Conservation (phyloP, 202 grass and related monocot genomes). For the Eragrostis tef region DNA sequence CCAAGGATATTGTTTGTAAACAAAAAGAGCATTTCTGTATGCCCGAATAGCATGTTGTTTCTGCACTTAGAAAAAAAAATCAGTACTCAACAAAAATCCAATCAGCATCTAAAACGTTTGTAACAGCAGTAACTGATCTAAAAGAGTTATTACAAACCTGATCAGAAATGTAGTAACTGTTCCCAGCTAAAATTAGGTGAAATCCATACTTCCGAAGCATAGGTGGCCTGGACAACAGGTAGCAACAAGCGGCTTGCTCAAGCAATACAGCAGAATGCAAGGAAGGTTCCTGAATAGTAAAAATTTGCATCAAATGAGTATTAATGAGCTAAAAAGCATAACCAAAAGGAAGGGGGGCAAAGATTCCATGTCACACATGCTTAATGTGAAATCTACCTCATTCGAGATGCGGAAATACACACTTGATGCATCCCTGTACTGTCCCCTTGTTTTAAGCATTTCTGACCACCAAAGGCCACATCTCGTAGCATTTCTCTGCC, state of each 20-base stretch:
- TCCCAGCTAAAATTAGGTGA: constrained; percentile 97
- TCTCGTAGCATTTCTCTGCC: constrained; percentile 91
- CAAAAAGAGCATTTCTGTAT: constrained; percentile 91
- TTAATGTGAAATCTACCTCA: constrained; percentile 65
- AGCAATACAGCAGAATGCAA: constrained; percentile 94
- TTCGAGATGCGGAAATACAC: constrained; percentile 95
- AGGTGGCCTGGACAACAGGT: constrained; percentile 83
- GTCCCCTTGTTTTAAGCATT: constrained; percentile 89
- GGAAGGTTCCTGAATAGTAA: constrained; percentile 75
- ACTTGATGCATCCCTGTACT: constrained; percentile 82
- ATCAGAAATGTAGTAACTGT: constrained; percentile 85
- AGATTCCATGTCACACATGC: constrained; percentile 4
- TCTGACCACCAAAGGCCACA: constrained; percentile 99
- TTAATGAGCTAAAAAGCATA: constrained; percentile 32
- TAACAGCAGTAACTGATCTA: not conserved
- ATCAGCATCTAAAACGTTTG: constrained; percentile 30
- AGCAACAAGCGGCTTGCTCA: constrained; percentile 92
- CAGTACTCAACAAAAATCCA: constrained; percentile 31
- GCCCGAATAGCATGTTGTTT: constrained; percentile 90
- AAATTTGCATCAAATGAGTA: constrained; percentile 49
- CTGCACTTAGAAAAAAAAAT: constrained; percentile 56
- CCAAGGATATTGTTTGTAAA: constrained; percentile 94
- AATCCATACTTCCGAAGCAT: constrained; percentile 98
- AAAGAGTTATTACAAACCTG: constrained; percentile 64
- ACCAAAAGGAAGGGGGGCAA: constrained; percentile 18